phyloP scores from a whole-genome alignment of 257 asterid genomes.

The Ophiorrhiza pumila region DNA sequence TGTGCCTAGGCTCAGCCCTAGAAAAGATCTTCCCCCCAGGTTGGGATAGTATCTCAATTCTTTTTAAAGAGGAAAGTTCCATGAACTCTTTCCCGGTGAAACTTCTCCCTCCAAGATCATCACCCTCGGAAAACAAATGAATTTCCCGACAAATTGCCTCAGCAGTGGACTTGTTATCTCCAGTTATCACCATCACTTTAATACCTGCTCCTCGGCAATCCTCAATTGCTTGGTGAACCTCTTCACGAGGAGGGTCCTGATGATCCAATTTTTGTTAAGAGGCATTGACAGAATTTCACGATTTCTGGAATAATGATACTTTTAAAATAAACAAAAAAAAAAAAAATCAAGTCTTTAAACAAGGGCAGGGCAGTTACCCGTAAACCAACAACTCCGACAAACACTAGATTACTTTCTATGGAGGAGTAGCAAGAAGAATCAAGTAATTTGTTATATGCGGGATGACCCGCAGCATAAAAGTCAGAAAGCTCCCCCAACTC shows the following conservation, averaged over 20 bases:
- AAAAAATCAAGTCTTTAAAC: not conserved
- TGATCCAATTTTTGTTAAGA: constrained; percentile 1
- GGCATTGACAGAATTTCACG: not conserved
- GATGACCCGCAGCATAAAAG: constrained; percentile 54
- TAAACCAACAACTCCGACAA: constrained; percentile 81
- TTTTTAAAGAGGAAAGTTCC: constrained; percentile 52
- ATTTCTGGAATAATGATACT: not conserved
- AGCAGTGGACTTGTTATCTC: constrained; percentile 86
- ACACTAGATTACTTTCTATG: constrained; percentile 61
- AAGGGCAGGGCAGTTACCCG: constrained; percentile 55
- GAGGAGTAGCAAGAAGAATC: constrained; percentile 63
- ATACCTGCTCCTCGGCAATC: constrained; percentile 82
- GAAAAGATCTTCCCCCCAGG: constrained; percentile 79
- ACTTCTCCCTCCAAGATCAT: constrained; percentile 52
- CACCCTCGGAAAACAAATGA: constrained; percentile 48
- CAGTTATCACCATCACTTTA: constrained; percentile 81
- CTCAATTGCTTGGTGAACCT: constrained; percentile 64
- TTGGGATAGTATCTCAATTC: constrained; percentile 48
- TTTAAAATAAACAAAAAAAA: too few relatives aligned
- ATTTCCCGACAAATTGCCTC: constrained; percentile 83
- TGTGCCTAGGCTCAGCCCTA: constrained; percentile 83
- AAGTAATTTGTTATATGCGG: constrained; percentile 63
- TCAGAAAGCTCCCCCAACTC: constrained; percentile 65
- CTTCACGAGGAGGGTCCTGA: constrained; percentile 94
- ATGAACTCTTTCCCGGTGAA: constrained; percentile 79